A percentile compares a stretch with the other conserved stretches of the same genome.
phyloP scores from a whole-genome alignment of 129 eudicot genomes.

The Mikania micrantha region DNA sequence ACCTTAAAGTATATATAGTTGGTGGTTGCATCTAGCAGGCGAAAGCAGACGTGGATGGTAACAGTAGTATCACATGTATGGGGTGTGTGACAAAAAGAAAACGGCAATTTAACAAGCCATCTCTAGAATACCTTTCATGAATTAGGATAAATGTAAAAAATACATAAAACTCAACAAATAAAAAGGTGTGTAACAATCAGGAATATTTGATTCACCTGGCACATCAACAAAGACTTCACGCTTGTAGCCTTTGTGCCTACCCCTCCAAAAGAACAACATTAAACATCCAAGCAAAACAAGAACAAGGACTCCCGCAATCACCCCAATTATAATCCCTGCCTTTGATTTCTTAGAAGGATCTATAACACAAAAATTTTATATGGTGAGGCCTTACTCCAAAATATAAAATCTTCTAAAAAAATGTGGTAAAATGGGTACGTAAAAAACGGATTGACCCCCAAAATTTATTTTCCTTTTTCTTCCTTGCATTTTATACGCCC shows the following conservation, averaged over 20 bases:
- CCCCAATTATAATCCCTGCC: constrained; percentile 55
- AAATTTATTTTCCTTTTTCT: neutral
- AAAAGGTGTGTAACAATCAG: neutral
- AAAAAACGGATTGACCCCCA: neutral
- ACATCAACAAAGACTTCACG: constrained; percentile 90
- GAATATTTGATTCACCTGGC: constrained; percentile 43
- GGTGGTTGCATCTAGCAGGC: neutral
- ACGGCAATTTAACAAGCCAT: neutral
- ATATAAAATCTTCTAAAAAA: neutral
- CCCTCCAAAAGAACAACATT: constrained; percentile 49
- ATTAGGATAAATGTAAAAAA: neutral
- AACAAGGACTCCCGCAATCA: constrained; percentile 47
- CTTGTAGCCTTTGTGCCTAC: constrained; percentile 60
- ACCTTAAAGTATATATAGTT: neutral
- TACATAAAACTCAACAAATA: neutral
- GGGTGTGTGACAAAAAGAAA: constrained; percentile 2
- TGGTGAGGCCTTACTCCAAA: constrained; percentile 5
- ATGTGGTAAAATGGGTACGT: neutral
- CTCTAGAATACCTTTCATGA: constrained; percentile 13
- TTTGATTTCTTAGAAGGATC: constrained; percentile 63
- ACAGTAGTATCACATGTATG: neutral
- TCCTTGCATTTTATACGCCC: neutral
- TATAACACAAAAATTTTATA: constrained; percentile 23
- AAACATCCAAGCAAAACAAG: constrained; percentile 55
- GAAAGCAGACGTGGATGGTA: neutral